phyloP scores from a whole-genome alignment of 257 asterid species.

The Leonotis leonurus region DNA sequence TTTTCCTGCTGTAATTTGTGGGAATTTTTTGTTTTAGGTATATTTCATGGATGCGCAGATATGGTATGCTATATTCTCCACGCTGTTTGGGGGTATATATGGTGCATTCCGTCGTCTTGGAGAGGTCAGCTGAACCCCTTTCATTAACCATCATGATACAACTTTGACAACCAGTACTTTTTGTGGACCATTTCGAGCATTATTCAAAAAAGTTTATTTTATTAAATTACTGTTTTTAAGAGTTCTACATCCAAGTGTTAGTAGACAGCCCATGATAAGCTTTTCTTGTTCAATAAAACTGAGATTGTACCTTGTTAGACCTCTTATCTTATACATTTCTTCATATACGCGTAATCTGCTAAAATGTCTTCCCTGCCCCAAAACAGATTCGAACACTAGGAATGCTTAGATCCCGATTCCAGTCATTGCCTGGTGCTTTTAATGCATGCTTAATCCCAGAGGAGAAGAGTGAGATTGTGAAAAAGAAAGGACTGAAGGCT shows the following conservation, averaged over 20 bases:
- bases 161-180: background rate
- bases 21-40: slow-evolving; percentile 41
- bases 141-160: background rate
- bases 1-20: background rate
- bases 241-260: no score
- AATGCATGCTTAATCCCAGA: slow-evolving; percentile 85
- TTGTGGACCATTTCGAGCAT: no score
- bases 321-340: background rate
- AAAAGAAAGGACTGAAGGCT: slow-evolving; percentile 92
- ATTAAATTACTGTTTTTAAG: no score
- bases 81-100: slow-evolving; percentile 91
- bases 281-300: background rate
- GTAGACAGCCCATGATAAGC: no score
- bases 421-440: slow-evolving; percentile 87
- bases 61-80: slow-evolving; percentile 98
- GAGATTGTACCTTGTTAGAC: background rate
- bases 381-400: slow-evolving; percentile 90
- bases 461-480: slow-evolving; percentile 64
- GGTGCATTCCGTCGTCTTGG: slow-evolving; percentile 99
- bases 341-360: background rate
- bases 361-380: background rate
- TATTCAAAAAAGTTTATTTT: no score
- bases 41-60: slow-evolving; percentile 98
- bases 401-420: slow-evolving; percentile 94
- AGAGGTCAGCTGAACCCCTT: slow-evolving; percentile 55